Percentiles rank a stretch among this genome's conserved stretches.
Evolutionary conservation across 495 filamentous ascomycete species (phyloP).

Genomic region (Annulohypoxylon stygium): DNA sequence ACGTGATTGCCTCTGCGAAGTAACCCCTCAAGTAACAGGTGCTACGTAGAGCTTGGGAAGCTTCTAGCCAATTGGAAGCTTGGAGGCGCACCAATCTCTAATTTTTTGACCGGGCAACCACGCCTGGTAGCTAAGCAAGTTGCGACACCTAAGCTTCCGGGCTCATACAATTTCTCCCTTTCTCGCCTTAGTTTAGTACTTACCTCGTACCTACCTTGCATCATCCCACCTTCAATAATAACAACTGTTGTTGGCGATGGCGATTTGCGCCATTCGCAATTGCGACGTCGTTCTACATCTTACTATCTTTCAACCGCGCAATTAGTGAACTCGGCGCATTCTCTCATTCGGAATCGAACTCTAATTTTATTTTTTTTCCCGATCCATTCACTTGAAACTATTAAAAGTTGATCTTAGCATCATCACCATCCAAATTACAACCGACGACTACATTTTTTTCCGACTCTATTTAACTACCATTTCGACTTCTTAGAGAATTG

Average conservation of each 20-base stretch:
- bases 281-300: not conserved
- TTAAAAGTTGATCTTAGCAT: not conserved
- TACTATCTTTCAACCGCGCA: conserved; percentile 9
- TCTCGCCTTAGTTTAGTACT: not conserved
- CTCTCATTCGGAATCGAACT: conserved; percentile 14
- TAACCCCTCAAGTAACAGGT: not conserved
- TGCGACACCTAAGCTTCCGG: not conserved
- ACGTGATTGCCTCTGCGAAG: not conserved
- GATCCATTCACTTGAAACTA: not conserved
- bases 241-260: not conserved
- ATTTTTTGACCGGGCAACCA: conserved; percentile 28
- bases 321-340: conserved; percentile 8
- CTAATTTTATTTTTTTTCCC: not conserved
- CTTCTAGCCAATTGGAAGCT: conserved; percentile 20
- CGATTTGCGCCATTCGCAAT: conserved; percentile 26
- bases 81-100: conserved; percentile 21
- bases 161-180: not conserved
- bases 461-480: not conserved
- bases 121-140: not conserved
- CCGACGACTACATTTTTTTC: conserved; percentile 7
- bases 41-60: not conserved
- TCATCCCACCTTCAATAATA: not conserved
- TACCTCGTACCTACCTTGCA: not conserved
- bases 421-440: not conserved
- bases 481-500: not conserved